These are phyloP conservation scores for Mytilinidion resinicola DNA, from an alignment of 495 filamentous ascomycete genomes.

Conservation along the genomic window DNA sequence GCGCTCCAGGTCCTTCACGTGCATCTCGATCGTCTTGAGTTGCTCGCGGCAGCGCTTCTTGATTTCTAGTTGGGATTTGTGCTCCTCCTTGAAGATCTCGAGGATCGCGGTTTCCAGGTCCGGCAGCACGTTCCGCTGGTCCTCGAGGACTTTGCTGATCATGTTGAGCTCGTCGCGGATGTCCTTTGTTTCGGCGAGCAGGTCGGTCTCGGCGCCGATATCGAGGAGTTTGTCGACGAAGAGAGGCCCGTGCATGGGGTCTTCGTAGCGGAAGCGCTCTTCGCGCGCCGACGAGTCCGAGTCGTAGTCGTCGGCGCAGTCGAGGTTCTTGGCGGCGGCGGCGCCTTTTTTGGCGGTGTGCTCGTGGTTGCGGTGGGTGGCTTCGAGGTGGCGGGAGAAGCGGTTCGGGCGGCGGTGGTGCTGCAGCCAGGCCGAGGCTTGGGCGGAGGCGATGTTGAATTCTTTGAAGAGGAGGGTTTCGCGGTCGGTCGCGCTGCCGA, in stretches of 20 bases:
- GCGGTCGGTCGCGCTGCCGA: slow-evolving; percentile 56
- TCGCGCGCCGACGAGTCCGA: slow-evolving; percentile 20
- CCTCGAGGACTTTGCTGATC: slow-evolving; percentile 55
- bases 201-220: slow-evolving; percentile 60
- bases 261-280: slow-evolving; percentile 24
- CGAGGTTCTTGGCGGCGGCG: background rate
- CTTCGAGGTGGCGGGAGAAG: slow-evolving; percentile 25
- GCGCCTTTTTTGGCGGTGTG: slow-evolving; percentile 13
- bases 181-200: slow-evolving; percentile 63
- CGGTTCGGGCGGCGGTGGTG: slow-evolving; percentile 50
- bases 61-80: slow-evolving; percentile 43
- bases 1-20: slow-evolving; percentile 57
- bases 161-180: slow-evolving; percentile 70
- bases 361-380: slow-evolving; percentile 20
- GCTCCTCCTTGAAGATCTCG: slow-evolving; percentile 47
- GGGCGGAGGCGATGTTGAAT: slow-evolving; percentile 56
- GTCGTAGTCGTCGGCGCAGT: background rate
- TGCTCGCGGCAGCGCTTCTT: slow-evolving; percentile 56
- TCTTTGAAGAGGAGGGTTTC: slow-evolving; percentile 59
- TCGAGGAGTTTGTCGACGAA: slow-evolving; percentile 63
- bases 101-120: slow-evolving; percentile 48
- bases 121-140: slow-evolving; percentile 51
- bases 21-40: slow-evolving; percentile 53
- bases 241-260: slow-evolving; percentile 33
- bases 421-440: slow-evolving; percentile 57